Evolutionary conservation across 306 rosid genomes (phyloP), one percentile per base, ranked within the genome.

Genomic region (Prunus armeniaca): DNA sequence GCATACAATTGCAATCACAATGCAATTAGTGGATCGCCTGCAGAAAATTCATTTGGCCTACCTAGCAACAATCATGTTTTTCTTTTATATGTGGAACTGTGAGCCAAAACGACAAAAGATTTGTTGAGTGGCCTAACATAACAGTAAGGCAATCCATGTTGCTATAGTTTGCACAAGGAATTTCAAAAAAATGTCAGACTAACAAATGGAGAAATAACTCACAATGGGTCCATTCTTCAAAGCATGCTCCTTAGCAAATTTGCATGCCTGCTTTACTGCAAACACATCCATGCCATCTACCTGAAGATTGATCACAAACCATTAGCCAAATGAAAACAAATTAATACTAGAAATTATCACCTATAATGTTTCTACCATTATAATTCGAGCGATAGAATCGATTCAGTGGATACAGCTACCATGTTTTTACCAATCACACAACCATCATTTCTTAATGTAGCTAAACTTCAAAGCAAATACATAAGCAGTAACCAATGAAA

Each of bases 271-370:
- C 79, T 96, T 96, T 71, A 96, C 98, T 34, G 98, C 99, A 78
- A 96, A 84, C 73, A 84, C 98, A 81, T 96, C 99, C 99, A 96
- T 96, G 64, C 99, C 99, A 80, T 96, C 98, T 34, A 96, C 96
- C 99, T 96, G 69, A 74, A 81, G 32, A 49, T 25, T 46, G 24
- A 32, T 77, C 32, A 34, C 77, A 51, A 32, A 38, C 38, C 51
- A 78, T 60, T 56, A 52, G 18, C 28, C 7, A 55, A 30, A 52
- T 20, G 2, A 61, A n/a, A 13, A 78, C 0, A 54, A 22, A 49
- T 50, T 22, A 52, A 11, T 58, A 62, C 25, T 19, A 5, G 17
- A 46, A 38, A 32, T n/a, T 32, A 47, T 45, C 56, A 43, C 22
- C 55, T 38, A 65, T 20, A 30, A 65, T 34, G 49, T 12, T 7